phyloP scores from a whole-genome alignment of 129 eudicot genomes.

The Apium graveolens region DNA sequence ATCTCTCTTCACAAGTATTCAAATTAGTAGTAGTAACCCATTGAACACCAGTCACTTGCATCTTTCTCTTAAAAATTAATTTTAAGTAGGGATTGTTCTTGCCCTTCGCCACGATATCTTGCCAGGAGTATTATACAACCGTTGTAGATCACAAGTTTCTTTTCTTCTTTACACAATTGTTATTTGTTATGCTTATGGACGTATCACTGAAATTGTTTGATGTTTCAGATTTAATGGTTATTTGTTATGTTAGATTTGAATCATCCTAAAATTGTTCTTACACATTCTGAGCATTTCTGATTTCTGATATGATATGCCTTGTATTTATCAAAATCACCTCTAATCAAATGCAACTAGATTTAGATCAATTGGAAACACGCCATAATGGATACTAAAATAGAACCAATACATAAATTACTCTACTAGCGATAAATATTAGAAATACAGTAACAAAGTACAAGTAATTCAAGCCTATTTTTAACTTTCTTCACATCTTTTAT shows the following conservation, averaged over 20 bases:
- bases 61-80: too few relatives aligned
- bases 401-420: not conserved
- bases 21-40: too few relatives aligned
- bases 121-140: too few relatives aligned
- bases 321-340: not conserved
- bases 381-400: not conserved
- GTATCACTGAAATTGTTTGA: too few relatives aligned
- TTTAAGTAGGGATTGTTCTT: too few relatives aligned
- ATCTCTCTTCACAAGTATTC: too few relatives aligned
- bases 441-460: not conserved
- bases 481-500: conserved; percentile 11
- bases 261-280: not conserved
- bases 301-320: too few relatives aligned
- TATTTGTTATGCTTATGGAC: too few relatives aligned
- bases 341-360: not conserved
- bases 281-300: not conserved
- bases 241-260: not conserved
- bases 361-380: not conserved
- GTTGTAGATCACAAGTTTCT: too few relatives aligned
- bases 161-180: too few relatives aligned
- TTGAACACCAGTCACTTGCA: too few relatives aligned
- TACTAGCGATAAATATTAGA: not conserved
- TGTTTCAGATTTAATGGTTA: not conserved
- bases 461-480: not conserved
- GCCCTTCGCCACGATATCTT: too few relatives aligned